Evolutionary conservation across 192 early-diverging fungal genomes (phyloP), one percentile per base, ranked within the genome.

Genomic region (Backusella parvicylindrica): DNA sequence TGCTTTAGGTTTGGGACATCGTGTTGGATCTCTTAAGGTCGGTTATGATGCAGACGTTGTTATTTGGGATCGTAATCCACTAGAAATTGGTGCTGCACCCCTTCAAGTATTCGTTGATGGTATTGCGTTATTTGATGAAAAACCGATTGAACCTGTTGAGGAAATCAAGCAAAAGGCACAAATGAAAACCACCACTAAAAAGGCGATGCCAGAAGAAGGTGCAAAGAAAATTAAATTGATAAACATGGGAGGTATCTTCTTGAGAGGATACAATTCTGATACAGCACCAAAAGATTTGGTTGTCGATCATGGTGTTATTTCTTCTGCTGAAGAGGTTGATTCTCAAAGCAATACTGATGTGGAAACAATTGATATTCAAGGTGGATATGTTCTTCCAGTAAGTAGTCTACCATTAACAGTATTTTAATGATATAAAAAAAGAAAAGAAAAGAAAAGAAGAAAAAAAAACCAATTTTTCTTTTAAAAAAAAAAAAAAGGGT

Each of bases 41-140:
- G 91, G 92, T 26, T 92, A 91, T 77, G 94, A 95, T 84, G 94
- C 94, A 9, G 94, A 95, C 79, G 73, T 93, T 31, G 92, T 94
- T 8, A 84, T 95, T 64, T 95, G 94, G 94, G 86, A 91, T 75
- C 86, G 86, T 38, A 77, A 89, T 68, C 94, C 94, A 6, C 79
- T 95, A 6, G 60, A 76, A 5, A 73, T 94, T 2, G 92, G 92
- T 26, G 90, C 94, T 23, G 82, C 89, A 77, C 94, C 94, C 64
- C 74, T 93, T 23, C 84, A 90, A 72, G 93, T 95, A 11, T 92
- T 86, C 74, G 81, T 91, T 49, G 94, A 95, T 76, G 94, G 94
- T 56, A 83, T 87, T 21, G 68, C 84, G 0, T 89, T 90, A 66
- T 89, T 90, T 75, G 79, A 86, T 40, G 72, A 85, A 26, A 75